A percentile compares a stretch with the other conserved stretches of the same genome.
phyloP scores from a whole-genome alignment of 345 rosid species.

The Sonneratia alba region DNA sequence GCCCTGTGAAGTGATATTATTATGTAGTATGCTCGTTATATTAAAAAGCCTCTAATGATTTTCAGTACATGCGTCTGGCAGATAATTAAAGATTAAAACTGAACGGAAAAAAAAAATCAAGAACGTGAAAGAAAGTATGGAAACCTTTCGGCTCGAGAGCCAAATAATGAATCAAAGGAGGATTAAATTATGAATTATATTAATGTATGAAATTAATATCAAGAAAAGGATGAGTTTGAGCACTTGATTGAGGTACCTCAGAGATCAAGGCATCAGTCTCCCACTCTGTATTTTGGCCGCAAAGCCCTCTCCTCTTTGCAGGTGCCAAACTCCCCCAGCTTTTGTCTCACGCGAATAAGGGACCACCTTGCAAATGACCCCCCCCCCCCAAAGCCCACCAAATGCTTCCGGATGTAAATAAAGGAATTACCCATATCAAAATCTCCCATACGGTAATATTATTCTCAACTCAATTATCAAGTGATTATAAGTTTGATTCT shows the following conservation, averaged over 20 bases:
- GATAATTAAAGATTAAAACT: too few species aligned
- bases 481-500: too few species aligned
- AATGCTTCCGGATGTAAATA: neutral
- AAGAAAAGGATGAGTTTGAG: neutral
- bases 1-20: too few species aligned
- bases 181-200: neutral
- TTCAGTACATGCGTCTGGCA: neutral
- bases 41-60: too few species aligned
- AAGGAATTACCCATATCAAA: too few species aligned
- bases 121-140: neutral
- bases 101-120: too few species aligned
- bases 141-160: constrained; percentile 10
- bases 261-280: neutral
- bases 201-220: neutral
- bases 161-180: neutral
- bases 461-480: too few species aligned
- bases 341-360: constrained; percentile 1
- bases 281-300: too few species aligned
- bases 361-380: constrained; percentile 4
- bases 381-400: neutral
- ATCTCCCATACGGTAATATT: too few species aligned
- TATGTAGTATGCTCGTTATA: too few species aligned
- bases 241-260: neutral
- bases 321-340: constrained; percentile 1
- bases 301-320: neutral